Conservation (phyloP, 2,329 filamentous ascomycete species). For the Bipolaris gigantea region DNA sequence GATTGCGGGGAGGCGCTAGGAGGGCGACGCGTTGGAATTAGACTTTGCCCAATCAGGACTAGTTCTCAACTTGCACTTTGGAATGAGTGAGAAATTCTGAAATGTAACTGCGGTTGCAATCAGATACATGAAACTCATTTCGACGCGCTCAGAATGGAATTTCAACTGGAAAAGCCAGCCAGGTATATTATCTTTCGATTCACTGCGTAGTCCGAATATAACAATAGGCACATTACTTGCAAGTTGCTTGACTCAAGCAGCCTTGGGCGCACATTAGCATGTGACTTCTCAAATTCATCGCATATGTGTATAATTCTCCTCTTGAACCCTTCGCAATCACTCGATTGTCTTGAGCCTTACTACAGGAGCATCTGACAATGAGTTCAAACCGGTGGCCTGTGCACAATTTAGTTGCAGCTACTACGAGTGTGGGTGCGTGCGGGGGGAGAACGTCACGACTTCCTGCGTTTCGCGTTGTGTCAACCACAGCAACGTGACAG, state of each 20-base stretch:
- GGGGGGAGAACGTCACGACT: conserved; percentile 10
- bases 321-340: too few species aligned
- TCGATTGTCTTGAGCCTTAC: too few species aligned
- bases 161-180: too few species aligned
- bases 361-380: not conserved
- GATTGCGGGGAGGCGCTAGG: conserved; percentile 5
- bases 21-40: conserved; percentile 1
- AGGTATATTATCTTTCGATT: too few species aligned
- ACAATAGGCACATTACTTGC: too few species aligned
- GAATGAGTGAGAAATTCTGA: too few species aligned
- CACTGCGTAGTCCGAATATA: too few species aligned
- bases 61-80: not conserved
- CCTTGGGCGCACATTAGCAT: too few species aligned
- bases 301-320: too few species aligned
- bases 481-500: not conserved
- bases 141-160: not conserved
- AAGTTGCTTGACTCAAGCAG: too few species aligned
- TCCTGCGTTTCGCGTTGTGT: conserved; percentile 2
- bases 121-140: not conserved
- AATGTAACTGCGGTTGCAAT: not conserved
- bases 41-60: not conserved
- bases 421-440: not conserved
- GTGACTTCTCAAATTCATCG: too few species aligned
- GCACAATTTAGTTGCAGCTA: conserved; percentile 3
- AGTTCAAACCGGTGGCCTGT: conserved; percentile 6